Base-by-base conservation (phyloP, 495 filamentous ascomycete genomes). In the Aspergillus coremiiformis region DNA sequence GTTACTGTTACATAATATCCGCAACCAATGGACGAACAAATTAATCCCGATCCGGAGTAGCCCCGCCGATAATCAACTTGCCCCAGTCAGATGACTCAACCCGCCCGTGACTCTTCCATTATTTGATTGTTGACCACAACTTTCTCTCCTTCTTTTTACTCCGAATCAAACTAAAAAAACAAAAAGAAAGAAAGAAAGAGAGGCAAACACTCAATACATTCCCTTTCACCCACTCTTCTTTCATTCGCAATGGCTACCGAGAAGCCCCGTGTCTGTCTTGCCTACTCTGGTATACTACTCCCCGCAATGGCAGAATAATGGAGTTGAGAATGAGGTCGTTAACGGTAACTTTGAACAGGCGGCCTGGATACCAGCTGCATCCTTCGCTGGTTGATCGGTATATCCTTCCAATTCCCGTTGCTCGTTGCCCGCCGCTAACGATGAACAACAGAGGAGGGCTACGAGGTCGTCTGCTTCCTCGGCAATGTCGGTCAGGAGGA, bases 281-380 rank as follows among this genome's bases (percentile, higher is more conserved):
- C 53, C 47, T 55, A 55, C 53, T 55, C 53, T 22, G 53, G 53
- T 55, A 55, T 41, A 21, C 30, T 3, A 10, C 17, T 24, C 44
- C 23, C 39, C 1, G 3, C 47, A 37, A 27, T 21, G n/a, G 7
- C 12, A n/a, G 21, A 39, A 29, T 42, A 48, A 24, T 14, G 47
- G 21, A 21, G 5, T 14, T 17, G 21, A 26, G 19, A 0, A 42
- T 44, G 43, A 39, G 17, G 1, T 17, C 17, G 43, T 47, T 55
- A 45, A 55, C 47, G 17, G 5, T 14, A 32, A 9, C 26, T 48
- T 27, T 27, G 14, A 17, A 35, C 48, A 55, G 53, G 53, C 24
- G 53, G 53, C 51, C 53, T 55, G 6, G 53, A 55, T 23, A 55
- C 53, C 53, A 55, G 53, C 53, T 55, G 53, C 30, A 55, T 55